Evolutionary conservation across 805 yeast genomes (phyloP).

Genomic region (Schwanniomyces polymorphus): DNA sequence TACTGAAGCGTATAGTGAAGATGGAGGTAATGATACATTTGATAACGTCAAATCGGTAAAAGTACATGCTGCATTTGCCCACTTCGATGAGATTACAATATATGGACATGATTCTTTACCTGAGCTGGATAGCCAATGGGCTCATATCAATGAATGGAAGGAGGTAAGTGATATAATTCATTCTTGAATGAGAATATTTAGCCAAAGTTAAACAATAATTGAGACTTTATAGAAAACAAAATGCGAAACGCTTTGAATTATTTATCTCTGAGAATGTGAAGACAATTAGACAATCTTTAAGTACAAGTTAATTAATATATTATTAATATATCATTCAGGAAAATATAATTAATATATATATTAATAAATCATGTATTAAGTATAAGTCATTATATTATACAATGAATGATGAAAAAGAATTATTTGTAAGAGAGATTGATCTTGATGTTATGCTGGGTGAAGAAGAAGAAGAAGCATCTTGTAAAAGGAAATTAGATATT

Average conservation of each 20-base stretch:
- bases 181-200: slow-evolving; percentile 2
- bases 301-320: too few species aligned
- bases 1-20: slow-evolving; percentile 3
- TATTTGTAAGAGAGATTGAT: slow-evolving; percentile 4
- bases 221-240: neutral
- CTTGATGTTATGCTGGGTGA: neutral
- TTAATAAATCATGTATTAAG: too few species aligned
- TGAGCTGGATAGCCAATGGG: slow-evolving; percentile 22
- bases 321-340: too few species aligned
- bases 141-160: slow-evolving; percentile 27
- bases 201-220: neutral
- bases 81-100: slow-evolving; percentile 18
- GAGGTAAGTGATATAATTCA: slow-evolving; percentile 26
- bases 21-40: slow-evolving; percentile 5
- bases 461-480: neutral
- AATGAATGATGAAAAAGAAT: neutral
- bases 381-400: neutral
- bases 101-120: slow-evolving; percentile 33
- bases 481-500: neutral
- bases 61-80: slow-evolving; percentile 20
- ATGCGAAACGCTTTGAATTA: neutral
- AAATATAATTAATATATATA: too few species aligned
- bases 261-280: neutral
- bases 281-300: too few species aligned
- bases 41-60: slow-evolving; percentile 18